Percentiles rank a stretch among this genome's conserved stretches.
Conservation (phyloP, 306 rosid genomes). For the Luffa aegyptiaca region DNA sequence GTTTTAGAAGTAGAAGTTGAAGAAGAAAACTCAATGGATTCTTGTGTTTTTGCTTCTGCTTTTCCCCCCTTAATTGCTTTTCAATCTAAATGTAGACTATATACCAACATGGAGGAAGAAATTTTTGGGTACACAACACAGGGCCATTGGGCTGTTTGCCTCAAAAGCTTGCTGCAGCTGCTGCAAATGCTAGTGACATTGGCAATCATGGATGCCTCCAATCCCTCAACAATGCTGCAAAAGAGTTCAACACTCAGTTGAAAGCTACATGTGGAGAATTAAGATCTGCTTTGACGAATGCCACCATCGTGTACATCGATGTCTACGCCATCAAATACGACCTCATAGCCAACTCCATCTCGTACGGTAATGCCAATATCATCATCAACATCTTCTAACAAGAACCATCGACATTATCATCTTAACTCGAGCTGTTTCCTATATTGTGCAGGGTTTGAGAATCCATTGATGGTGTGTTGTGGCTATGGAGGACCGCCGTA, state of each 20-base stretch:
- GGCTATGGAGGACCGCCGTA: slow-evolving; percentile 25
- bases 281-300: slow-evolving; percentile 17
- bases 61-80: neutral
- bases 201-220: slow-evolving; percentile 19
- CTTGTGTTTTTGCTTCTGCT: neutral
- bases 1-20: neutral
- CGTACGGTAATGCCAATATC: slow-evolving; percentile 7
- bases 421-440: neutral
- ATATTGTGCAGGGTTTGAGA: slow-evolving; percentile 11
- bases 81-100: neutral
- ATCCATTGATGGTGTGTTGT: slow-evolving; percentile 21
- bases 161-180: slow-evolving; percentile 7
- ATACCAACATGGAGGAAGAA: slow-evolving; percentile 14
- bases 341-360: slow-evolving; percentile 7
- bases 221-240: slow-evolving; percentile 18
- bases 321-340: slow-evolving; percentile 20
- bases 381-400: neutral
- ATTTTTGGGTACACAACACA: slow-evolving; percentile 25
- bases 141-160: slow-evolving; percentile 24
- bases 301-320: slow-evolving; percentile 17
- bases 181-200: neutral
- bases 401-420: neutral
- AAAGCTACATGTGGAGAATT: slow-evolving; percentile 9
- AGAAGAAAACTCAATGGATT: neutral
- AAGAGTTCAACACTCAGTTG: slow-evolving; percentile 11